A percentile compares a stretch with the other conserved stretches of the same genome.
These are phyloP conservation scores for Chlamydomonas sphaeroides DNA, from an alignment of 139 green algal genomes.

Conservation along the genomic window DNA sequence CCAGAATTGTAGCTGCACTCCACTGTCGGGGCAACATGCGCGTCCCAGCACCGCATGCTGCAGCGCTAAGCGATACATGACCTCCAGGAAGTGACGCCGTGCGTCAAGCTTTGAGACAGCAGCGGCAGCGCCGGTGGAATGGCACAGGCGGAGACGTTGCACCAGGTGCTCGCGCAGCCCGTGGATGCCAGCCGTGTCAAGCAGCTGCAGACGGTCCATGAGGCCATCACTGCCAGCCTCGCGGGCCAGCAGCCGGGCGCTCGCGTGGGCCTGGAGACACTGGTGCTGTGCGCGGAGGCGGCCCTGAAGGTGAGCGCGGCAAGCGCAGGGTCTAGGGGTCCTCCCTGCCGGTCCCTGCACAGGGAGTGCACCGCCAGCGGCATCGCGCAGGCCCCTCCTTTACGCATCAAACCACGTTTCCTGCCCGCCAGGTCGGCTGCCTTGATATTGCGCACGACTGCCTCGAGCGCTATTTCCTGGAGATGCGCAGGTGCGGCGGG, in stretches of 20 bases:
- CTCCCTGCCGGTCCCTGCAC: too few species aligned
- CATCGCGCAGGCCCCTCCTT: too few species aligned
- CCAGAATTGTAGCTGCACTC: too few species aligned
- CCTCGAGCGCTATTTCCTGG: slow-evolving; percentile 58
- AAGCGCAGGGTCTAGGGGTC: too few species aligned
- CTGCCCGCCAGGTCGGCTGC: slow-evolving; percentile 44
- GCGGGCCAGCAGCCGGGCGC: slow-evolving; percentile 1
- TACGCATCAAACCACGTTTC: too few species aligned
- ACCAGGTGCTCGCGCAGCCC: slow-evolving; percentile 16
- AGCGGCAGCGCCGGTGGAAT: not conserved
- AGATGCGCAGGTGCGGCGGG: slow-evolving; percentile 46
- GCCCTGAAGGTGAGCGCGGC: slow-evolving; percentile 58
- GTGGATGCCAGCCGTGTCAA: slow-evolving; percentile 26
- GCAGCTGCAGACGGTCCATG: slow-evolving; percentile 36
- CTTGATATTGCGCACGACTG: slow-evolving; percentile 56
- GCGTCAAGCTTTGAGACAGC: not conserved
- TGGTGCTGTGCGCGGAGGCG: slow-evolving; percentile 55
- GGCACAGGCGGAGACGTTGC: slow-evolving; percentile 22
- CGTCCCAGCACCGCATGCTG: too few species aligned
- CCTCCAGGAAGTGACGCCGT: not conserved
- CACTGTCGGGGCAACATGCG: too few species aligned
- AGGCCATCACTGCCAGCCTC: slow-evolving; percentile 26
- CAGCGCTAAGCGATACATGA: too few species aligned
- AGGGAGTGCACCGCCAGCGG: too few species aligned
- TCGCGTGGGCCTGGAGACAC: slow-evolving; percentile 47